A percentile compares a stretch with the other conserved stretches of the same genome.
These are phyloP conservation scores for Lolium multiflorum DNA, from an alignment of 176 grass and related monocot genomes.

Conservation along the genomic window DNA sequence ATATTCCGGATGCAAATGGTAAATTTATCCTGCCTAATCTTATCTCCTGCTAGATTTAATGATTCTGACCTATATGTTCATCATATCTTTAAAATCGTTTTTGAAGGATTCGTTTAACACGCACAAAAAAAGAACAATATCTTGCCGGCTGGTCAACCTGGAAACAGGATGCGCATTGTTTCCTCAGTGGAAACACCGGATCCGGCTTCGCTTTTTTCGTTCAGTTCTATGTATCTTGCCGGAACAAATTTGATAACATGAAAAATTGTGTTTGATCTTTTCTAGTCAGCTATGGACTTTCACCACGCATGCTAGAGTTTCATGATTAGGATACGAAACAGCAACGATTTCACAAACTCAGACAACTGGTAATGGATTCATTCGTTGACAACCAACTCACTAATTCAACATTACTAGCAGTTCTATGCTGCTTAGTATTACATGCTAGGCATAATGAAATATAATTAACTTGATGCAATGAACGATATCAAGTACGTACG, in stretches of 20 bases:
- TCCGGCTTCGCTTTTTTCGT: not conserved
- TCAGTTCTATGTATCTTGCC: constrained; percentile 17
- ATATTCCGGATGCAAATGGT: too few species aligned
- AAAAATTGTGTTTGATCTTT: too few species aligned
- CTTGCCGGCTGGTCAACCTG: not conserved
- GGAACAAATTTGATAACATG: too few species aligned
- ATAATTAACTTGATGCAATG: not conserved
- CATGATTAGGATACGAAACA: not conserved
- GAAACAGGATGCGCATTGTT: not conserved
- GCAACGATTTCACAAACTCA: not conserved
- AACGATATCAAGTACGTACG: constrained; percentile 4
- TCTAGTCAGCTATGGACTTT: constrained; percentile 31
- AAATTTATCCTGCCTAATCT: not conserved
- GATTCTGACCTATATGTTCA: not conserved
- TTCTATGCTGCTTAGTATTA: not conserved
- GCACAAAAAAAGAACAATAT: not conserved
- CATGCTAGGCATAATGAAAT: not conserved
- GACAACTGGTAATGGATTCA: not conserved
- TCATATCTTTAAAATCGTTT: not conserved
- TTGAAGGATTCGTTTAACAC: not conserved
- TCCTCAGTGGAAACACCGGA: constrained; percentile 34
- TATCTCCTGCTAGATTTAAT: not conserved
- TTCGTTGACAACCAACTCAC: not conserved
- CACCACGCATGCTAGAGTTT: not conserved
- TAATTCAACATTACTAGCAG: not conserved